Evolutionary conservation across 2,329 filamentous ascomycete species (phyloP).

Genomic region (Diaporthe vaccinii): DNA sequence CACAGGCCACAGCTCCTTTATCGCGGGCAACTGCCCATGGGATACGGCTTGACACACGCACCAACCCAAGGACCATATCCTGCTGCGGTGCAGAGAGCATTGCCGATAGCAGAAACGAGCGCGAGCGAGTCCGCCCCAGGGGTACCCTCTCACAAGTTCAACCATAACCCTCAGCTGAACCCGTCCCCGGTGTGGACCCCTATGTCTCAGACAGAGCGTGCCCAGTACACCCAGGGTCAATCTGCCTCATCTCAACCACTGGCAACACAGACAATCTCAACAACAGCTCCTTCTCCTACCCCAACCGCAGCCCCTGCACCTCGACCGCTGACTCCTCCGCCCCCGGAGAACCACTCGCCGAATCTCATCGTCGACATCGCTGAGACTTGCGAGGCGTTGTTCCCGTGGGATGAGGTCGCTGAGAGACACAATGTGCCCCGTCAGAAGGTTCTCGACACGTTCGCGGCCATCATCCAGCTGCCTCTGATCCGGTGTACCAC

Average conservation of each 20-base stretch:
- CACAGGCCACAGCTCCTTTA: conserved; percentile 29
- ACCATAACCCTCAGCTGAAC: not conserved
- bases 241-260: conserved; percentile 8
- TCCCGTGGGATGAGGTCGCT: conserved; percentile 62
- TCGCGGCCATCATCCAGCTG: conserved; percentile 62
- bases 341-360: conserved; percentile 51
- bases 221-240: conserved; percentile 12
- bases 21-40: conserved; percentile 31
- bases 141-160: not conserved
- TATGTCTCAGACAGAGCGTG: not conserved
- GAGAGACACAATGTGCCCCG: conserved; percentile 58
- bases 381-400: conserved; percentile 60
- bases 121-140: conserved; percentile 1
- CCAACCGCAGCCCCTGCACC: conserved; percentile 1
- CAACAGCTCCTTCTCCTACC: not conserved
- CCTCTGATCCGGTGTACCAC: conserved; percentile 61
- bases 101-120: conserved; percentile 18
- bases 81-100: conserved; percentile 13
- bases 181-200: not conserved
- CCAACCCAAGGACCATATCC: conserved; percentile 16
- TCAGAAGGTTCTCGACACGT: conserved; percentile 61
- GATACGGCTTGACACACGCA: conserved; percentile 33
- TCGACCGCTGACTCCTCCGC: not conserved
- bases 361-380: conserved; percentile 63
- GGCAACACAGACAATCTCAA: not conserved